These are phyloP conservation scores for Coemansia sp. DNA, from an alignment of 192 early-diverging fungal genomes.

Conservation along the genomic window DNA sequence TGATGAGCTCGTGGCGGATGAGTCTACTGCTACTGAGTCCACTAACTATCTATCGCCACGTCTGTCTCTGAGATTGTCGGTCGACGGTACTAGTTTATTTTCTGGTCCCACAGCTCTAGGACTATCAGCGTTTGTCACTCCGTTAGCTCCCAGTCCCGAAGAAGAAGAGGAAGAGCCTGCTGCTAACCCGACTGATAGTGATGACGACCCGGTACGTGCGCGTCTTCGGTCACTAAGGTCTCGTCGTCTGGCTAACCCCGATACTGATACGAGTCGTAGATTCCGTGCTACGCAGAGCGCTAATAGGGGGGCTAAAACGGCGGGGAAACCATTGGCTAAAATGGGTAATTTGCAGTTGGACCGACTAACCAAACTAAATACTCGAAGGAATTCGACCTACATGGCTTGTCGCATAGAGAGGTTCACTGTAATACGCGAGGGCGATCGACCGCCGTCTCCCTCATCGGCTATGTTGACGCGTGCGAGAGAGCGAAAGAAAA, in stretches of 20 bases:
- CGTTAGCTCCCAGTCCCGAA: conserved; percentile 1
- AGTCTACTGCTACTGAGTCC: background rate
- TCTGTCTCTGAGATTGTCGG: conserved; percentile 43
- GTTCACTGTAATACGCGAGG: conserved; percentile 18
- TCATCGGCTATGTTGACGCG: conserved; percentile 45
- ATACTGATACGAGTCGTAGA: background rate
- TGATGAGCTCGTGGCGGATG: no score
- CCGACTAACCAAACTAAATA: conserved; percentile 57
- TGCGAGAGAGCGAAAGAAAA: conserved; percentile 25
- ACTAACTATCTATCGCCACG: conserved; percentile 26
- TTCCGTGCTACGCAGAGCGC: conserved; percentile 42
- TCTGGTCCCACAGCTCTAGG: conserved; percentile 14
- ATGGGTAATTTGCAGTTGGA: conserved; percentile 53
- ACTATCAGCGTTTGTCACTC: conserved; percentile 27
- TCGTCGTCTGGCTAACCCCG: conserved; percentile 14
- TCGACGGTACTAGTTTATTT: conserved; percentile 33
- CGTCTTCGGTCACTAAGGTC: conserved; percentile 40
- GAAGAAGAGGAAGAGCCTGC: background rate
- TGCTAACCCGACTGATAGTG: background rate
- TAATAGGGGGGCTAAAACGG: background rate
- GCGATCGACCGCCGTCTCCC: conserved; percentile 43
- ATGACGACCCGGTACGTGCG: conserved; percentile 19
- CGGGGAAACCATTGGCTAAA: conserved; percentile 22
- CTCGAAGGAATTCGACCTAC: conserved; percentile 49
- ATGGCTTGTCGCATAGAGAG: conserved; percentile 47